Evolutionary conservation across 2,329 filamentous ascomycete genomes (phyloP).

Genomic region (Colletotrichum graminicola): DNA sequence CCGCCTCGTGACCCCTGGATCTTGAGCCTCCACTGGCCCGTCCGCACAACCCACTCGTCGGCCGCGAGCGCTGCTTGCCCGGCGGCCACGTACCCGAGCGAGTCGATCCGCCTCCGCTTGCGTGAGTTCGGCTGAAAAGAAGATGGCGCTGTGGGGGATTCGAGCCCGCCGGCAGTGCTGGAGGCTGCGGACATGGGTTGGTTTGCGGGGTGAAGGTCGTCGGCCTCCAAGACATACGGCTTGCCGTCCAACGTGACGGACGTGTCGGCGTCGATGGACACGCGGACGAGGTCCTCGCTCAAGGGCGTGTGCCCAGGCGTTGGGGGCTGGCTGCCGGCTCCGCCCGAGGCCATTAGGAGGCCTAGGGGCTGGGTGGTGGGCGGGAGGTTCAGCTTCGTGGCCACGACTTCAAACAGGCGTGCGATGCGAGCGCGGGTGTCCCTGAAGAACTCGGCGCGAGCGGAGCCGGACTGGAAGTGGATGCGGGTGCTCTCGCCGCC

Average conservation of each 20-base stretch:
- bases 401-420: slow-evolving; percentile 83
- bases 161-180: slow-evolving; percentile 49
- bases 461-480: slow-evolving; percentile 55
- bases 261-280: slow-evolving; percentile 71
- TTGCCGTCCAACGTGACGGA: slow-evolving; percentile 71
- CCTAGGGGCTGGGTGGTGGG: slow-evolving; percentile 71
- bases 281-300: slow-evolving; percentile 76
- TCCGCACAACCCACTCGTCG: slow-evolving; percentile 73
- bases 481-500: slow-evolving; percentile 74
- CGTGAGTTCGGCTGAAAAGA: slow-evolving; percentile 53
- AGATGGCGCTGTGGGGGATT: slow-evolving; percentile 51
- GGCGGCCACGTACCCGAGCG: slow-evolving; percentile 40
- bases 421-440: slow-evolving; percentile 77
- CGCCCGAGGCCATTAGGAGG: slow-evolving; percentile 75
- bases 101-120: slow-evolving; percentile 60
- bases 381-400: slow-evolving; percentile 81
- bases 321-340: slow-evolving; percentile 69
- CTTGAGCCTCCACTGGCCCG: slow-evolving; percentile 78
- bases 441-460: slow-evolving; percentile 79
- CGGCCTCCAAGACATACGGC: slow-evolving; percentile 52
- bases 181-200: slow-evolving; percentile 49
- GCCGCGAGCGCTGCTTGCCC: slow-evolving; percentile 44
- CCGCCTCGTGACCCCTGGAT: slow-evolving; percentile 67
- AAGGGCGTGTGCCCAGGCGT: slow-evolving; percentile 78
- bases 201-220: slow-evolving; percentile 38